Evolutionary conservation across 352 stramenopile species (phyloP).

Genomic region (Phytophthora pistaciae): DNA sequence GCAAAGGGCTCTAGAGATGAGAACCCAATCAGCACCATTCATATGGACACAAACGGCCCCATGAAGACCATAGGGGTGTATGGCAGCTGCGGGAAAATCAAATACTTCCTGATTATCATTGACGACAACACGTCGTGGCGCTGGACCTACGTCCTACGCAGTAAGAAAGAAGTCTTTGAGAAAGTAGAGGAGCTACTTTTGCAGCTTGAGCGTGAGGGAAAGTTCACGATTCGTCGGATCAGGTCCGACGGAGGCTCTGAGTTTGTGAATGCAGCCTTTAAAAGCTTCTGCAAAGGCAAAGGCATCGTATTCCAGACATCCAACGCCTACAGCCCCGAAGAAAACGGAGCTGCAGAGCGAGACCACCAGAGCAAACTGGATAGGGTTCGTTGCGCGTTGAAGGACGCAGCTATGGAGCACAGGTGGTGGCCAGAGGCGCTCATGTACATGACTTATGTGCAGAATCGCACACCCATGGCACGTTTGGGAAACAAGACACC

Average conservation of each 20-base stretch:
- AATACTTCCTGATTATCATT: too few relatives aligned
- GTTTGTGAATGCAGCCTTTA: conserved; percentile 4
- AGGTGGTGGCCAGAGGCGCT: too few relatives aligned
- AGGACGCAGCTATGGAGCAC: background rate
- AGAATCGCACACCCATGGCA: too few relatives aligned
- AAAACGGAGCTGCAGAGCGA: conserved; percentile 1
- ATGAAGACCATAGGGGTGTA: conserved; percentile 18
- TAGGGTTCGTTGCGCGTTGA: too few relatives aligned
- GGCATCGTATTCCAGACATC: background rate
- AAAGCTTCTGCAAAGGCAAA: conserved; percentile 1
- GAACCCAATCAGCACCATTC: conserved; percentile 18
- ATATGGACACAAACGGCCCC: conserved; percentile 23
- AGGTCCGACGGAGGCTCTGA: background rate
- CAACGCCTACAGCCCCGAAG: background rate
- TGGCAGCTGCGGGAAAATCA: too few relatives aligned
- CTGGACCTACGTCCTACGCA: too few relatives aligned
- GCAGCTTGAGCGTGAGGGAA: too few relatives aligned
- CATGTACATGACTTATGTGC: too few relatives aligned
- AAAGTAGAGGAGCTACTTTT: too few relatives aligned
- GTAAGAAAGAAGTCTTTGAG: too few relatives aligned
- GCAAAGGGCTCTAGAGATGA: conserved; percentile 5
- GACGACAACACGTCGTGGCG: too few relatives aligned
- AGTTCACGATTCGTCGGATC: conserved; percentile 1
- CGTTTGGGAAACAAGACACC: too few relatives aligned
- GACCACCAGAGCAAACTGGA: background rate